Evolutionary conservation across 2,329 filamentous ascomycete genomes (phyloP).

Genomic region (Grosmannia serpens): DNA sequence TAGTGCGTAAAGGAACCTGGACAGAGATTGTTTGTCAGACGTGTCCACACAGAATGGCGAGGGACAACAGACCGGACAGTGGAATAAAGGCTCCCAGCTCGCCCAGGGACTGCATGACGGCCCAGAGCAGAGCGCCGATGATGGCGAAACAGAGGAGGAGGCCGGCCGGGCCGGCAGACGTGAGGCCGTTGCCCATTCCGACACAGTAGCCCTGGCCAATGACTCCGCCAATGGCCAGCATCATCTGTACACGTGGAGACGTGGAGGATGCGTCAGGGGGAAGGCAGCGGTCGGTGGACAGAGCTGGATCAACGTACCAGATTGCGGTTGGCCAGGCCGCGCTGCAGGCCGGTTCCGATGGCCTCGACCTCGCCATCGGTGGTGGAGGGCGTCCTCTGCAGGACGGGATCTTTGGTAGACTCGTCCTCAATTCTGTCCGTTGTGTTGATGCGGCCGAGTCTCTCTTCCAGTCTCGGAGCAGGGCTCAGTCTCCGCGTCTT

Average conservation of each 20-base stretch:
- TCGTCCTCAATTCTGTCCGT: not conserved
- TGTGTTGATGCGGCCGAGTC: not conserved
- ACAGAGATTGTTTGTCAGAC: not conserved
- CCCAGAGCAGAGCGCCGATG: not conserved
- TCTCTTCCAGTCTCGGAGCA: not conserved
- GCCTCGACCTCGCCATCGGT: not conserved
- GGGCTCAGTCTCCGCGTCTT: not conserved
- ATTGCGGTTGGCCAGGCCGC: not conserved
- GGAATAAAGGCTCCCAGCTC: conserved; percentile 1
- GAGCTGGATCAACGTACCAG: too few relatives aligned
- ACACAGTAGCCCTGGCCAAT: not conserved
- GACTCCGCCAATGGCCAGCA: conserved; percentile 1
- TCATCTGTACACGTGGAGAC: not conserved
- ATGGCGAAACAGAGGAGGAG: not conserved
- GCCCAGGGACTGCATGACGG: conserved; percentile 1
- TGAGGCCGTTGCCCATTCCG: not conserved
- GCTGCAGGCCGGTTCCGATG: not conserved
- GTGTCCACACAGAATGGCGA: too few relatives aligned
- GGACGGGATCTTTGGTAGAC: not conserved
- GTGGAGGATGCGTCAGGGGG: too few relatives aligned
- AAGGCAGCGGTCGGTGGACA: too few relatives aligned
- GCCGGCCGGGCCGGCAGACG: not conserved
- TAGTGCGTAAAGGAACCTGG: not conserved
- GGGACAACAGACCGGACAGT: not conserved
- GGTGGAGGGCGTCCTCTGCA: not conserved